These are phyloP conservation scores for Bruguiera gymnorhiza DNA, from an alignment of 345 rosid genomes.

Conservation along the genomic window DNA sequence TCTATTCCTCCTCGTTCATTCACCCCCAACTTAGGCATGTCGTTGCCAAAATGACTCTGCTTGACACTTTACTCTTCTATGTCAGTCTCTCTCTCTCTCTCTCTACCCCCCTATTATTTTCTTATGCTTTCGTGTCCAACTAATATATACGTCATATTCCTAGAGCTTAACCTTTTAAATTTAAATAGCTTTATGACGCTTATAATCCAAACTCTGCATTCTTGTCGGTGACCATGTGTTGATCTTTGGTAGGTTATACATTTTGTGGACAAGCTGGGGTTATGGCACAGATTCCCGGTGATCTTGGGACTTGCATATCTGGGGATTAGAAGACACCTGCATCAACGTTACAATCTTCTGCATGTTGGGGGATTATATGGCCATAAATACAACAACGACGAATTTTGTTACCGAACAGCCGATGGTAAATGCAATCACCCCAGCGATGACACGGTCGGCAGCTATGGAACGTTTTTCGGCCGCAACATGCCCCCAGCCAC, in stretches of 20 bases:
- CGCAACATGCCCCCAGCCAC: conserved; percentile 63
- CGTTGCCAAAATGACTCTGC: conserved; percentile 51
- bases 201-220: too few relatives aligned
- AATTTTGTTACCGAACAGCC: conserved; percentile 54
- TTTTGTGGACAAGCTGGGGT: conserved; percentile 54
- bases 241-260: conserved; percentile 42
- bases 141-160: too few relatives aligned
- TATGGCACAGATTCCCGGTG: conserved; percentile 72
- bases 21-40: conserved; percentile 53
- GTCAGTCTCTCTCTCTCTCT: conserved; percentile 29
- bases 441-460: conserved; percentile 46
- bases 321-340: conserved; percentile 64
- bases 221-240: too few relatives aligned
- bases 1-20: conserved; percentile 36
- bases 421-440: conserved; percentile 72
- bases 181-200: too few relatives aligned
- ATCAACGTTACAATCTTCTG: conserved; percentile 67
- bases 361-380: conserved; percentile 54
- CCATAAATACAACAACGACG: conserved; percentile 40
- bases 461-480: conserved; percentile 60
- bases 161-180: not conserved
- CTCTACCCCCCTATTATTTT: not conserved
- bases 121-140: not conserved
- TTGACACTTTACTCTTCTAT: conserved; percentile 53
- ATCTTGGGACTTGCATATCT: conserved; percentile 51